Conservation (phyloP, 2,329 filamentous ascomycete genomes). For the Alternaria sp. region DNA sequence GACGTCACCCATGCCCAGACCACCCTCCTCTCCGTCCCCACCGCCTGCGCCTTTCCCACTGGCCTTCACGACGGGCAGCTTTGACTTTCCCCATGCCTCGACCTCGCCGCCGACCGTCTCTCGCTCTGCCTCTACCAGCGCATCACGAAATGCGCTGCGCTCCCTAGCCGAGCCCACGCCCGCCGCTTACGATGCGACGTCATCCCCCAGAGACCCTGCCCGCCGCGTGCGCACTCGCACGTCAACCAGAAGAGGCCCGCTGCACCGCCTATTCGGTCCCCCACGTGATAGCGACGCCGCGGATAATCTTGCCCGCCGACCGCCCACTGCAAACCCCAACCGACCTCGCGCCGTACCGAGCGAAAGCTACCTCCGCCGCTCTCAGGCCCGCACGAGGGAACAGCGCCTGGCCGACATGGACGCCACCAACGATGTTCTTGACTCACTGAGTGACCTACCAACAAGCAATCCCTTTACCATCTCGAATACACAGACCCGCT, state of each 20-base stretch:
- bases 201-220: conserved; percentile 13
- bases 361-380: conserved; percentile 45
- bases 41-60: conserved; percentile 32
- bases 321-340: conserved; percentile 29
- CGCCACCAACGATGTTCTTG: conserved; percentile 25
- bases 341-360: conserved; percentile 44
- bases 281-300: conserved; percentile 27
- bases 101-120: conserved; percentile 25
- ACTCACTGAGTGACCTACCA: conserved; percentile 32
- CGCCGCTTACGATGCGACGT: conserved; percentile 11
- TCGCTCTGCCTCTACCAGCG: conserved; percentile 2
- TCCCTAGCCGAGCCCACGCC: conserved; percentile 10
- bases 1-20: conserved; percentile 42
- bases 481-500: conserved; percentile 13
- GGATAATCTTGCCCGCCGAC: conserved; percentile 18
- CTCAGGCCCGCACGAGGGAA: conserved; percentile 38
- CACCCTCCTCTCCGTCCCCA: conserved; percentile 36
- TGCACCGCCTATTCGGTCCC: conserved; percentile 28
- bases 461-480: conserved; percentile 20
- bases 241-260: conserved; percentile 20
- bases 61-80: conserved; percentile 46
- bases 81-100: conserved; percentile 55
- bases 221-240: conserved; percentile 15
- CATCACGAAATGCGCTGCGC: conserved; percentile 13
- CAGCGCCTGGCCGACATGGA: conserved; percentile 33